These are phyloP conservation scores for Penicillium psychrosexuale DNA, from an alignment of 2,329 filamentous ascomycete species.

Conservation along the genomic window DNA sequence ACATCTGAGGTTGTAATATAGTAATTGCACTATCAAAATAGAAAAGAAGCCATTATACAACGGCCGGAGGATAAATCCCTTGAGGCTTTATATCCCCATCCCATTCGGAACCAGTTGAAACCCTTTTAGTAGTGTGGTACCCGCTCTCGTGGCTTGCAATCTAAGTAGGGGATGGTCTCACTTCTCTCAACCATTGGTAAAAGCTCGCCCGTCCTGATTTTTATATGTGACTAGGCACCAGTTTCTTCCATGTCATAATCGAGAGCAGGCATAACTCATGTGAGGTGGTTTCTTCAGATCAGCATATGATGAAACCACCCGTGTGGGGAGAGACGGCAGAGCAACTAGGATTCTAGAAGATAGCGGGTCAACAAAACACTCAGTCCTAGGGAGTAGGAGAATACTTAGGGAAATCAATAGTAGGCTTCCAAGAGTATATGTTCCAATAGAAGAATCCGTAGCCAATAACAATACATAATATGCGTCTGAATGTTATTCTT, in stretches of 20 bases:
- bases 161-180: background rate
- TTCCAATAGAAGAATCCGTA: background rate
- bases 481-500: constrained; percentile 2
- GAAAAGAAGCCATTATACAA: background rate
- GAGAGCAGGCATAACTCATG: too few relatives aligned
- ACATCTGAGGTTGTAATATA: background rate
- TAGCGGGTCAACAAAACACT: constrained; percentile 8
- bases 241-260: background rate
- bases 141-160: constrained; percentile 1
- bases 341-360: constrained; percentile 8
- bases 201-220: background rate
- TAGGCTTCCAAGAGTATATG: background rate
- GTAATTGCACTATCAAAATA: background rate
- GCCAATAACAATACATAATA: constrained; percentile 3
- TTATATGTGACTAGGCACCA: background rate
- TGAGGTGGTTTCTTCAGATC: background rate
- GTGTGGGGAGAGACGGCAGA: constrained; percentile 8
- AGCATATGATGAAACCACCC: constrained; percentile 1
- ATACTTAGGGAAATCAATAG: background rate
- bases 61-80: too few relatives aligned
- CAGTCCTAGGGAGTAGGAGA: background rate
- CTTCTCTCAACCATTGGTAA: background rate
- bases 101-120: background rate
- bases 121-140: background rate
- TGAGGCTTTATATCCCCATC: background rate